phyloP scores from a whole-genome alignment of 345 rosid genomes.

The Limnanthes douglasii region DNA sequence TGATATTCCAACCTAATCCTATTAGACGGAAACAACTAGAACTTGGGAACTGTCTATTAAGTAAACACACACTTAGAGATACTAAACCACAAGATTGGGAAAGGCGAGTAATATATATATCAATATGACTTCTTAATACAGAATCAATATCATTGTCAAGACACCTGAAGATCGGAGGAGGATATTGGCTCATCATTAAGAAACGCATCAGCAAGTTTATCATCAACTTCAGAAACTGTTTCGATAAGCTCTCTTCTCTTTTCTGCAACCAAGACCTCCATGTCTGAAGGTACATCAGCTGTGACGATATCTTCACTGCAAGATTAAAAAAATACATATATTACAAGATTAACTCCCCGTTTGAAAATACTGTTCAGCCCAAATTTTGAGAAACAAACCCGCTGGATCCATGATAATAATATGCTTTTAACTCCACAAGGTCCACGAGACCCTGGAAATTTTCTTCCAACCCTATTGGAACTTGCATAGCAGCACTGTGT shows the following conservation, averaged over 20 bases:
- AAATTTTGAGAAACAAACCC: conserved; percentile 40
- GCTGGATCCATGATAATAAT: conserved; percentile 65
- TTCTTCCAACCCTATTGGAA: conserved; percentile 91
- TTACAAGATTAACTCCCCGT: conserved; percentile 1
- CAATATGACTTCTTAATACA: too few relatives aligned
- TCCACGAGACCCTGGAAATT: conserved; percentile 82
- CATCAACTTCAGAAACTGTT: conserved; percentile 92
- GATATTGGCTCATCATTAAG: conserved; percentile 80
- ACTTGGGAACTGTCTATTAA: too few relatives aligned
- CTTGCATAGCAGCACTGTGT: conserved; percentile 95
- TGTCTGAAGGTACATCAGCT: conserved; percentile 63
- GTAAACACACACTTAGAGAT: too few relatives aligned
- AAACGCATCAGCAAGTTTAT: conserved; percentile 77
- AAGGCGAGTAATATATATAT: too few relatives aligned
- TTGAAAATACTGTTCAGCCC: background rate
- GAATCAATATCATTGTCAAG: too few relatives aligned
- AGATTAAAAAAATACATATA: conserved; percentile 4
- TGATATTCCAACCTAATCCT: too few relatives aligned
- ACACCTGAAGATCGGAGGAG: conserved; percentile 70
- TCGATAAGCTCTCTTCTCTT: conserved; percentile 85
- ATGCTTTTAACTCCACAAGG: conserved; percentile 59
- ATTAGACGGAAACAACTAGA: too few relatives aligned
- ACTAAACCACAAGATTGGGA: too few relatives aligned
- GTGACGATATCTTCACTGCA: conserved; percentile 72
- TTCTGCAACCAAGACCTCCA: conserved; percentile 62